Evolutionary conservation across 2,329 filamentous ascomycete species (phyloP).

Genomic region (Ilyonectria sp.): DNA sequence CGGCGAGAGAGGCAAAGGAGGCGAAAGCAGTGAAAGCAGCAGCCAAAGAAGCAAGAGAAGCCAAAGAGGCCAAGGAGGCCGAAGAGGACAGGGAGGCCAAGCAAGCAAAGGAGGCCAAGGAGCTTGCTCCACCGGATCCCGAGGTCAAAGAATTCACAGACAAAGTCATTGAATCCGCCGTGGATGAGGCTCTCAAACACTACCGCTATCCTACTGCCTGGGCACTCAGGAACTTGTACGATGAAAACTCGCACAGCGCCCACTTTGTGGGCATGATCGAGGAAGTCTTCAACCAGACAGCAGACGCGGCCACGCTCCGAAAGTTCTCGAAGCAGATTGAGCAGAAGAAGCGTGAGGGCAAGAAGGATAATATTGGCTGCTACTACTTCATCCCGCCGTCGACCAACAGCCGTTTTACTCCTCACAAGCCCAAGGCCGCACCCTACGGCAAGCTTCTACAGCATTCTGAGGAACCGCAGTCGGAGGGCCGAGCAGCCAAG

Average conservation of each 20-base stretch:
- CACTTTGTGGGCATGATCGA: slow-evolving; percentile 71
- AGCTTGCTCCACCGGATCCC: slow-evolving; percentile 41
- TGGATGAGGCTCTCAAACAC: slow-evolving; percentile 70
- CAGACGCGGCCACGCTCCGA: slow-evolving; percentile 65
- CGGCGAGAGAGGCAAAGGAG: slow-evolving; percentile 36
- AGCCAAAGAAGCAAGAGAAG: slow-evolving; percentile 30
- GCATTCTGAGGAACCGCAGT: slow-evolving; percentile 50
- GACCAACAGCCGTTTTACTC: slow-evolving; percentile 59
- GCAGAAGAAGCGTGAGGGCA: slow-evolving; percentile 71
- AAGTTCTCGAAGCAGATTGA: slow-evolving; percentile 67
- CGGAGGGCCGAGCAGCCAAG: slow-evolving; percentile 53
- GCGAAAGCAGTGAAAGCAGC: slow-evolving; percentile 24
- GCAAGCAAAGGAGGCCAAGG: slow-evolving; percentile 34
- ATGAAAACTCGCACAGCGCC: slow-evolving; percentile 67
- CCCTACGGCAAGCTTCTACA: slow-evolving; percentile 64
- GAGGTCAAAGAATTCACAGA: slow-evolving; percentile 63
- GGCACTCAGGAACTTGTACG: slow-evolving; percentile 72
- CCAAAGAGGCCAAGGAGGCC: slow-evolving; percentile 22
- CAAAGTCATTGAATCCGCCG: slow-evolving; percentile 70
- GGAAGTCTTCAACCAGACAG: slow-evolving; percentile 70
- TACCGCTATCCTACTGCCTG: slow-evolving; percentile 74
- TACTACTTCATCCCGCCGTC: slow-evolving; percentile 68
- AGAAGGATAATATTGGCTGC: slow-evolving; percentile 65
- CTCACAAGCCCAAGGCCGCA: slow-evolving; percentile 63
- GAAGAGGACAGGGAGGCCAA: slow-evolving; percentile 21